Base-by-base conservation (phyloP, 192 early-diverging fungal genomes). In the Ambispora gerdemannii region DNA sequence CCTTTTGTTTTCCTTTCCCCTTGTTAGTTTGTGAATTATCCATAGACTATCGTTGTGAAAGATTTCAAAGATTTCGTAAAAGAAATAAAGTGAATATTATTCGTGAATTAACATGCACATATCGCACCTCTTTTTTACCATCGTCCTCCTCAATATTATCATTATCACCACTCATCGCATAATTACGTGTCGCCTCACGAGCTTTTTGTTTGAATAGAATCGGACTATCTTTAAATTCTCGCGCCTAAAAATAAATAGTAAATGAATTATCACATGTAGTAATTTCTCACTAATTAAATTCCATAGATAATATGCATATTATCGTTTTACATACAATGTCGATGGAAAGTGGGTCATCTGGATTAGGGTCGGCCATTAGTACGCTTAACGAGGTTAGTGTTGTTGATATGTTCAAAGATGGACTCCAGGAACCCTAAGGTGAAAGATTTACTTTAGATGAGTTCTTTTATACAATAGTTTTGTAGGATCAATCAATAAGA, bases 271-370 rank as follows among this genome's bases (percentile, higher is more conserved):
- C n/a, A n/a, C n/a, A n/a, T n/a, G n/a, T n/a, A n/a, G n/a, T n/a
- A n/a, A n/a, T n/a, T n/a, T n/a, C n/a, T n/a, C n/a, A n/a, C n/a
- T n/a, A n/a, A n/a, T n/a, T n/a, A n/a, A n/a, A n/a, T n/a, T n/a
- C n/a, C n/a, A n/a, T n/a, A n/a, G n/a, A n/a, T n/a, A n/a, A n/a
- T n/a, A n/a, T n/a, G n/a, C n/a, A n/a, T n/a, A n/a, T n/a, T n/a
- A n/a, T 25, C 32, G 10, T 33, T 49, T 13, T 32, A 50, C 67
- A 61, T 78, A 87, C 87, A 50, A 89, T 82, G n/a, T 92, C 91
- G 6, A 84, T 79, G 49, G 86, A 74, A 33, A 93, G 72, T 36
- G 91, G 91, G 63, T 93, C 91, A 32, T 92, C 81, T 3, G 90
- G 88, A 47, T 93, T 93, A 0, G 91, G 91, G 19, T 74, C 71